Conservation (phyloP, 2,329 filamentous ascomycete genomes). For the Colletotrichum somersetense region DNA sequence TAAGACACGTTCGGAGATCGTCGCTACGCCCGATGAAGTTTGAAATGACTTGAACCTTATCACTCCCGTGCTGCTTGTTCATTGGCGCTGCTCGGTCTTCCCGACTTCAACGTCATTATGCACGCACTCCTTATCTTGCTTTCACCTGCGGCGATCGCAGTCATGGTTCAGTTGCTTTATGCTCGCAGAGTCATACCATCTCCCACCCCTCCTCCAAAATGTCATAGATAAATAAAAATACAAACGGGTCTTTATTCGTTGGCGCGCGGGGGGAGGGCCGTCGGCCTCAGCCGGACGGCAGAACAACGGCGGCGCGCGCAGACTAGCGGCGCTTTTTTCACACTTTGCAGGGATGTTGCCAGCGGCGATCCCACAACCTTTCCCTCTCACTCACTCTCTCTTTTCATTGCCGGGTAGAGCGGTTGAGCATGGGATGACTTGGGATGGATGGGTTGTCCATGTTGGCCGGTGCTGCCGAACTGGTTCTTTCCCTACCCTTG, state of each 20-base stretch:
- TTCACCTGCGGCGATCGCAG: not conserved
- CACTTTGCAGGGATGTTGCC: conserved; percentile 25
- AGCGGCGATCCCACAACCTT: not conserved
- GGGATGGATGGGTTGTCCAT: not conserved
- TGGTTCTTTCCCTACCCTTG: not conserved
- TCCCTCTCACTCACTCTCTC: not conserved
- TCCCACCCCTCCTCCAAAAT: not conserved
- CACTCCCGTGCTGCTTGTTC: not conserved
- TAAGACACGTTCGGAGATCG: not conserved
- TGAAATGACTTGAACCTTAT: conserved; percentile 10
- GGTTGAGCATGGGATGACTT: not conserved
- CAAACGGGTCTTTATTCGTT: not conserved
- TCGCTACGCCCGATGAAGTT: not conserved
- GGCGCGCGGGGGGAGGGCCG: not conserved
- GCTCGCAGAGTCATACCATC: not conserved
- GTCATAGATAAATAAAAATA: not conserved
- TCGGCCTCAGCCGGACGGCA: not conserved
- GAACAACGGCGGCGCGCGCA: not conserved
- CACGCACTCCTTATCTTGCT: conserved; percentile 17
- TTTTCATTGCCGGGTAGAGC: not conserved
- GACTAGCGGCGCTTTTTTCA: not conserved
- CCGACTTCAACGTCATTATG: conserved; percentile 16
- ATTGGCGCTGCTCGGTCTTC: conserved; percentile 1
- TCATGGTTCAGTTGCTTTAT: not conserved
- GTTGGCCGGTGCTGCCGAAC: not conserved